Conservation (phyloP, 257 asterid species). For the Nemophila menziesii region DNA sequence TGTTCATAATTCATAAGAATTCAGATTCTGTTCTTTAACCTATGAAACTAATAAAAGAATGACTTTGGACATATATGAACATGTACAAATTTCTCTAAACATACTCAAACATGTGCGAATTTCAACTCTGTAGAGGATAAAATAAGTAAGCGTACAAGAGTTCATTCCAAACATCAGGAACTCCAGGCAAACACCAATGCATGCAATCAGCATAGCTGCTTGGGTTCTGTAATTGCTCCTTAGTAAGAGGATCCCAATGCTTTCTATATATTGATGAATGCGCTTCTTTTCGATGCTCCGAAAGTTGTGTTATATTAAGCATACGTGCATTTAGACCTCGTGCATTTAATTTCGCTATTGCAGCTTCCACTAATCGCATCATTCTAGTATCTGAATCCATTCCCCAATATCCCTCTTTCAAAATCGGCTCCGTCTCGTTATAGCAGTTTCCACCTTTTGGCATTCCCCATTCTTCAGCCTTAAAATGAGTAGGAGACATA, state of each 20-base stretch:
- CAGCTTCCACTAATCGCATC: conserved; percentile 32
- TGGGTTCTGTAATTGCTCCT: conserved; percentile 28
- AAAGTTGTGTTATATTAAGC: conserved; percentile 50
- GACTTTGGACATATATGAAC: background rate
- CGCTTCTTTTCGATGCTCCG: conserved; percentile 53
- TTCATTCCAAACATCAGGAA: conserved; percentile 73
- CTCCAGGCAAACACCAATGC: conserved; percentile 83
- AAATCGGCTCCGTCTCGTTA: conserved; percentile 30
- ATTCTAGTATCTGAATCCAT: conserved; percentile 21
- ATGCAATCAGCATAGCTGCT: conserved; percentile 40
- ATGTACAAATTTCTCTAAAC: too few relatives aligned
- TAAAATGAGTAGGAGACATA: conserved; percentile 40
- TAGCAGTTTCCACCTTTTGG: conserved; percentile 25
- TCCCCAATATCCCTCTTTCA: conserved; percentile 25
- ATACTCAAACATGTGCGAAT: background rate
- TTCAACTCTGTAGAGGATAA: conserved; percentile 11
- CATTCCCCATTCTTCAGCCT: conserved; percentile 32
- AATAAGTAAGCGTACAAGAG: conserved; percentile 39
- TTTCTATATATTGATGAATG: conserved; percentile 46
- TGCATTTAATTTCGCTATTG: conserved; percentile 18
- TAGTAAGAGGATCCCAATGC: conserved; percentile 11
- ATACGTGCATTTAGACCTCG: conserved; percentile 34
- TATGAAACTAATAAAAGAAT: background rate
- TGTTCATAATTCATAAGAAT: too few relatives aligned
- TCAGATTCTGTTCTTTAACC: too few relatives aligned